These are phyloP conservation scores for Hypholoma fasciculare DNA, from an alignment of 768 basidiomycete genomes.

Conservation along the genomic window DNA sequence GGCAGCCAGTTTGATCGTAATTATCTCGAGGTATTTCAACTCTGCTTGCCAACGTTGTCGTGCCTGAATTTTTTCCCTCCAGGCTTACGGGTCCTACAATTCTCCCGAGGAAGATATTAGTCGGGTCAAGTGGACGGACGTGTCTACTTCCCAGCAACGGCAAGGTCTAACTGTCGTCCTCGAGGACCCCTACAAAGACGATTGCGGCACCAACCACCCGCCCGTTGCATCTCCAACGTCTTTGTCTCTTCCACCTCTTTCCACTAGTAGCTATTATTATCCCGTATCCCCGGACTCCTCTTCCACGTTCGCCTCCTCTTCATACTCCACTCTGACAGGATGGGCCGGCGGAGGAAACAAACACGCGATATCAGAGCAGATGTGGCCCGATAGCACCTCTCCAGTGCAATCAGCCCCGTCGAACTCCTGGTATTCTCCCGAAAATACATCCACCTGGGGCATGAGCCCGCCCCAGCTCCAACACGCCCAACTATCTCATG, in stretches of 20 bases:
- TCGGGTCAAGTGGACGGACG: conserved; percentile 22
- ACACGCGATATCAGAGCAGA: conserved; percentile 13
- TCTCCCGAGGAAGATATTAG: conserved; percentile 18
- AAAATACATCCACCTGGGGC: conserved; percentile 13
- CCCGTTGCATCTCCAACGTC: conserved; percentile 19
- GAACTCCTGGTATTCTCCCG: conserved; percentile 16
- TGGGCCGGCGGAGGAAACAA: conserved; percentile 38
- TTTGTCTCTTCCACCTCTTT: conserved; percentile 13
- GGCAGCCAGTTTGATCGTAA: conserved; percentile 21
- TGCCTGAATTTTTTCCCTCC: conserved; percentile 2
- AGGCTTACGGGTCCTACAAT: conserved; percentile 22
- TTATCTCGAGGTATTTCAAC: conserved; percentile 24
- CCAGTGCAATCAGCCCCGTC: conserved; percentile 1
- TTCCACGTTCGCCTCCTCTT: conserved; percentile 16
- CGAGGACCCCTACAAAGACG: conserved; percentile 26
- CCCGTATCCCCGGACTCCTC: conserved; percentile 9
- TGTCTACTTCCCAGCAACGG: conserved; percentile 16
- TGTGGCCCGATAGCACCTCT: conserved; percentile 11
- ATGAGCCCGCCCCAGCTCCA: conserved; percentile 14
- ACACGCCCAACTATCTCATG: conserved; percentile 13
- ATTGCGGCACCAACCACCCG: conserved; percentile 15
- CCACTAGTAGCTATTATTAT: conserved; percentile 18
- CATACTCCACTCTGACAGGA: conserved; percentile 37
- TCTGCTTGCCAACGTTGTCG: background rate
- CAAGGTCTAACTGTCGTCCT: conserved; percentile 24